phyloP scores from a whole-genome alignment of 257 asterid species.

The Jacaranda mimosifolia region DNA sequence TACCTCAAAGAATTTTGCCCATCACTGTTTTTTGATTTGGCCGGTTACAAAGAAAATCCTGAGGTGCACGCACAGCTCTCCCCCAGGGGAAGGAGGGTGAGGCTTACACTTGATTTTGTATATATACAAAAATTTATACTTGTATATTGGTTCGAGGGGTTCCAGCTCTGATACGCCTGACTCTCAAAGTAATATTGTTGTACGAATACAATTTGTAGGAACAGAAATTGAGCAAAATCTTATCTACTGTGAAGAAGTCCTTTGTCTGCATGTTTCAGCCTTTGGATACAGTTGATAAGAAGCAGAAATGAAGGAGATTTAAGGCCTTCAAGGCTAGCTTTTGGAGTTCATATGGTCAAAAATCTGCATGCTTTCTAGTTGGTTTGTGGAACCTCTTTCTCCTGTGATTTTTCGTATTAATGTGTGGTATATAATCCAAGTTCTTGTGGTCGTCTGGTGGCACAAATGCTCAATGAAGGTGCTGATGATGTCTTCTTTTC shows the following conservation, averaged over 20 bases:
- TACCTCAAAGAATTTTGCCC: conserved; percentile 29
- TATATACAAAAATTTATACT: background rate
- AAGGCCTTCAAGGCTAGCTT: background rate
- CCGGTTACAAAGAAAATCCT: background rate
- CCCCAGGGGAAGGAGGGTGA: background rate
- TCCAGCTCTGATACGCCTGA: too few species aligned
- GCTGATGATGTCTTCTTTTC: too few species aligned
- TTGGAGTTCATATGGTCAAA: too few species aligned
- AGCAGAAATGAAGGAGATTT: background rate
- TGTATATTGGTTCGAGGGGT: too few species aligned
- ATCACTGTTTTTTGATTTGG: conserved; percentile 12
- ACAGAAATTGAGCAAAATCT: background rate
- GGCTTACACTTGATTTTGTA: background rate
- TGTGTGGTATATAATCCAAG: too few species aligned
- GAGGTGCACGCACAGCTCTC: background rate
- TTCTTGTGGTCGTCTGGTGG: too few species aligned
- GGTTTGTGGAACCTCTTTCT: too few species aligned
- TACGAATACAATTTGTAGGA: background rate
- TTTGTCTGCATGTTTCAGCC: background rate
- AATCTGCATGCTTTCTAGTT: too few species aligned
- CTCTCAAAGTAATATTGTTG: background rate
- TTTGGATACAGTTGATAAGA: background rate
- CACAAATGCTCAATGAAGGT: too few species aligned
- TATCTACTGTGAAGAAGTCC: background rate
- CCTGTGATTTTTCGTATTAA: too few species aligned